Conservation (phyloP, 768 basidiomycete species). For the Pisolithus microcarpus region DNA sequence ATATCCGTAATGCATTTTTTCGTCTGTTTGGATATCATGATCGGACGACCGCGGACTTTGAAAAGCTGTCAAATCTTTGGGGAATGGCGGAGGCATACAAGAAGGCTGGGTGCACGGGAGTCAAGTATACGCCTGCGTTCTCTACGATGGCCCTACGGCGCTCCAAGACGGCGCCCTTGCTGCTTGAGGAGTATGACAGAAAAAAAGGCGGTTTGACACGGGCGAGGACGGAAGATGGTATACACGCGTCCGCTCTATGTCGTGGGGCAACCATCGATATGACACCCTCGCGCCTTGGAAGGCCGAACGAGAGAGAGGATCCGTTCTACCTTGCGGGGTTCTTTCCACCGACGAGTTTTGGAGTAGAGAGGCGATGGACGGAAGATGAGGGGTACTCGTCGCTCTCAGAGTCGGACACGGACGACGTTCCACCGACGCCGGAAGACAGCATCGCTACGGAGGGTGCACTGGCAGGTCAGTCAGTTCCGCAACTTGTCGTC, state of each 20-base stretch:
- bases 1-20: too few species aligned
- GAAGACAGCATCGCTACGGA: constrained; percentile 8
- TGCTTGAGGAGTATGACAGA: constrained; percentile 3
- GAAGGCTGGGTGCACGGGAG: neutral
- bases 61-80: neutral
- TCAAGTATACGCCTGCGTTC: neutral
- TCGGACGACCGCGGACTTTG: constrained; percentile 6
- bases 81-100: neutral
- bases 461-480: neutral
- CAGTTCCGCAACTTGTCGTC: too few species aligned
- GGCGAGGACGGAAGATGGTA: neutral
- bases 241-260: neutral
- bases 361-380: constrained; percentile 14
- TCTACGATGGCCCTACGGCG: constrained; percentile 23
- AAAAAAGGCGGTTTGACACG: constrained; percentile 1
- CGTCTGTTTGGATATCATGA: too few species aligned
- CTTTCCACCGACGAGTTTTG: constrained; percentile 33
- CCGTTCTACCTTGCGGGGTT: constrained; percentile 45
- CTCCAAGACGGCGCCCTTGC: constrained; percentile 24
- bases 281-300: constrained; percentile 6
- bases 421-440: constrained; percentile 9
- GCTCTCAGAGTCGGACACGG: constrained; percentile 22
- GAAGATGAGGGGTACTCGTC: constrained; percentile 39
- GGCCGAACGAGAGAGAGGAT: constrained; percentile 31
- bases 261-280: neutral